These are phyloP conservation scores for Madurella fahalii DNA, from an alignment of 2,329 filamentous ascomycete genomes.

Conservation along the genomic window DNA sequence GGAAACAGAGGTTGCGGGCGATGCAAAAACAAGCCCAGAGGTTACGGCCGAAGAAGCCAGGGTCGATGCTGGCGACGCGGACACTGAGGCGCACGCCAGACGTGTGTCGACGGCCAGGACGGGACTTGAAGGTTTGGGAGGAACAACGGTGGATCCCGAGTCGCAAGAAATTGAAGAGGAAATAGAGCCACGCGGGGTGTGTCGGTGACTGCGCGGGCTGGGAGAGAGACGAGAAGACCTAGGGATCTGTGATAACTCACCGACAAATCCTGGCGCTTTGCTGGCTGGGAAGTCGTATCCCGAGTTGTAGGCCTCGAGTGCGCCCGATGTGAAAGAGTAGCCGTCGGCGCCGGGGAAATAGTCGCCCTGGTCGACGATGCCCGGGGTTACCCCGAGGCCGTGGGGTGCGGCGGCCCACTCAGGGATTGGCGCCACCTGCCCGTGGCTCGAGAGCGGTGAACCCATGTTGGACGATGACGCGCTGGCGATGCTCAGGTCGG, in stretches of 20 bases:
- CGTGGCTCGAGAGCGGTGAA: slow-evolving; percentile 61
- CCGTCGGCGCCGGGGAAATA: slow-evolving; percentile 50
- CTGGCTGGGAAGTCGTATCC: slow-evolving; percentile 45
- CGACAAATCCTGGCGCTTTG: slow-evolving; percentile 50
- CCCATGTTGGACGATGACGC: slow-evolving; percentile 64
- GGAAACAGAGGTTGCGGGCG: slow-evolving; percentile 30
- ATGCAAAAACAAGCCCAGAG: slow-evolving; percentile 30
- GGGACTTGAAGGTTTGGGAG: slow-evolving; percentile 12
- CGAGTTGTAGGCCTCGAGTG: slow-evolving; percentile 47
- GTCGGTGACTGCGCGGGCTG: slow-evolving; percentile 4
- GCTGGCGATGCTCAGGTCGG: slow-evolving; percentile 57
- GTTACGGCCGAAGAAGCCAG: slow-evolving; percentile 26
- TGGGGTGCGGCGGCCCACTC: slow-evolving; percentile 53
- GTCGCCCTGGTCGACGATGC: slow-evolving; percentile 57
- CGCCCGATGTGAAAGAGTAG: slow-evolving; percentile 50
- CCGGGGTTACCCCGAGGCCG: slow-evolving; percentile 57
- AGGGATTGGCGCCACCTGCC: slow-evolving; percentile 52
- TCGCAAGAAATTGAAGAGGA: slow-evolving; percentile 28
- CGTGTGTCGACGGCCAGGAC: slow-evolving; percentile 29
- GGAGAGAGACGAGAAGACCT: slow-evolving; percentile 25
- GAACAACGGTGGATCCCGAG: slow-evolving; percentile 20
- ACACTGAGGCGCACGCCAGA: slow-evolving; percentile 24
- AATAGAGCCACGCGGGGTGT: slow-evolving; percentile 16
- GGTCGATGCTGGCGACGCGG: slow-evolving; percentile 25
- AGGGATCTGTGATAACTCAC: slow-evolving; percentile 48